Conservation (phyloP, 306 rosid species). For the Luffa acutangula region DNA sequence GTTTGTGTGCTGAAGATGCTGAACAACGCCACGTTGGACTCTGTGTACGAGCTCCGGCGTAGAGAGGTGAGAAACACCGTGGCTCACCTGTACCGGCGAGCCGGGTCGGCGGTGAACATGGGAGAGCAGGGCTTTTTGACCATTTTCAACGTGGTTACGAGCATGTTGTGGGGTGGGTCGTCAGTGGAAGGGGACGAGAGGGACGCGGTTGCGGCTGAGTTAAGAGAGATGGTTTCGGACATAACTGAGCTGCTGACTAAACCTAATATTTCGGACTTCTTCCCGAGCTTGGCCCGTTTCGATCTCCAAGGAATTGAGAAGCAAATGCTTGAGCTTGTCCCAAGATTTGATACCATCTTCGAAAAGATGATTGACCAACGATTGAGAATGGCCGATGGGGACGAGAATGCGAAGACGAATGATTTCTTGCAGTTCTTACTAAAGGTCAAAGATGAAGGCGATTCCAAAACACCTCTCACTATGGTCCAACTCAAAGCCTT, state of each 20-base stretch:
- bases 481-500: slow-evolving; percentile 42
- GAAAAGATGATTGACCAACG: slow-evolving; percentile 39
- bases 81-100: slow-evolving; percentile 10
- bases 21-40: slow-evolving; percentile 37
- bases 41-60: slow-evolving; percentile 50
- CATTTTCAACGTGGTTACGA: slow-evolving; percentile 44
- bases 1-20: slow-evolving; percentile 58
- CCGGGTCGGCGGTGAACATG: slow-evolving; percentile 34
- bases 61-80: slow-evolving; percentile 35
- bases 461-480: slow-evolving; percentile 43
- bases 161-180: slow-evolving; percentile 64
- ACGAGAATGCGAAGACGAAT: background rate
- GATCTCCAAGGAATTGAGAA: slow-evolving; percentile 62
- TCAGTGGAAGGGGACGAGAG: slow-evolving; percentile 41
- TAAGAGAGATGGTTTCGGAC: slow-evolving; percentile 32
- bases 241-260: slow-evolving; percentile 31
- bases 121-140: slow-evolving; percentile 54
- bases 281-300: slow-evolving; percentile 51
- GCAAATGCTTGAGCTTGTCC: slow-evolving; percentile 19
- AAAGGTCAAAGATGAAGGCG: slow-evolving; percentile 40
- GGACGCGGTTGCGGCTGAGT: slow-evolving; percentile 36
- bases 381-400: background rate
- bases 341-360: slow-evolving; percentile 40
- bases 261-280: slow-evolving; percentile 71
- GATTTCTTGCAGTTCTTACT: slow-evolving; percentile 55